A percentile compares a stretch with the other conserved stretches of the same genome.
These are phyloP conservation scores for Pyrus betulifolia DNA, from an alignment of 306 rosid species.

Conservation along the genomic window DNA sequence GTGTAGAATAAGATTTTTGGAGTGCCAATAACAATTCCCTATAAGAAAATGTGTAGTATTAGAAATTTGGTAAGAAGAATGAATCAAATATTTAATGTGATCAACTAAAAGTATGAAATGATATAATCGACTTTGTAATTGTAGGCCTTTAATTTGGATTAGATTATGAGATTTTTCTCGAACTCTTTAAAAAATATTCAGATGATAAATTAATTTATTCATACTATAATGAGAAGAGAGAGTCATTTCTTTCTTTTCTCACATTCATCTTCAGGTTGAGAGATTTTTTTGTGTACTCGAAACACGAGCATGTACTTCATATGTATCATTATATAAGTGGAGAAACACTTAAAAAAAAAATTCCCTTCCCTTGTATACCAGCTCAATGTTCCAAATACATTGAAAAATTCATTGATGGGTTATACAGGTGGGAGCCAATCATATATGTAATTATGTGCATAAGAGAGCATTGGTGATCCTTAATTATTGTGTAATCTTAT, in stretches of 20 bases:
- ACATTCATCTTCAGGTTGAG: not conserved
- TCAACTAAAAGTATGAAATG: not conserved
- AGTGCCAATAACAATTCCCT: too few relatives aligned
- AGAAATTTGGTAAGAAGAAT: not conserved
- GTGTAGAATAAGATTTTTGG: too few relatives aligned
- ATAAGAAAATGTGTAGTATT: too few relatives aligned
- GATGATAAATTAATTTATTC: not conserved
- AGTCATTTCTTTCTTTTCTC: not conserved
- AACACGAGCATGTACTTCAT: too few relatives aligned
- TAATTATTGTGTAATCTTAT: not conserved
- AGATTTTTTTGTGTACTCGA: too few relatives aligned
- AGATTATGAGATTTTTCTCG: not conserved
- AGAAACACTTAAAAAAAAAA: too few relatives aligned
- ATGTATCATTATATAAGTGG: too few relatives aligned
- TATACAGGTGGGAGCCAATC: not conserved
- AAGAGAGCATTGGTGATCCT: not conserved
- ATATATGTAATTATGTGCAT: not conserved
- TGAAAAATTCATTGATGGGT: not conserved
- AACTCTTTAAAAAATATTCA: not conserved
- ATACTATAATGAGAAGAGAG: not conserved
- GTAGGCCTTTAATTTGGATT: not conserved
- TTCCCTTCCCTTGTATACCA: too few relatives aligned
- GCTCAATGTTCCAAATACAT: fast-evolving
- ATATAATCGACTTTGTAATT: not conserved
- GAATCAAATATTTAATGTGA: not conserved